Percentiles rank a stretch among this genome's conserved stretches.
Evolutionary conservation across 2,329 filamentous ascomycete genomes (phyloP).

Genomic region (Calonectria leucothoes): DNA sequence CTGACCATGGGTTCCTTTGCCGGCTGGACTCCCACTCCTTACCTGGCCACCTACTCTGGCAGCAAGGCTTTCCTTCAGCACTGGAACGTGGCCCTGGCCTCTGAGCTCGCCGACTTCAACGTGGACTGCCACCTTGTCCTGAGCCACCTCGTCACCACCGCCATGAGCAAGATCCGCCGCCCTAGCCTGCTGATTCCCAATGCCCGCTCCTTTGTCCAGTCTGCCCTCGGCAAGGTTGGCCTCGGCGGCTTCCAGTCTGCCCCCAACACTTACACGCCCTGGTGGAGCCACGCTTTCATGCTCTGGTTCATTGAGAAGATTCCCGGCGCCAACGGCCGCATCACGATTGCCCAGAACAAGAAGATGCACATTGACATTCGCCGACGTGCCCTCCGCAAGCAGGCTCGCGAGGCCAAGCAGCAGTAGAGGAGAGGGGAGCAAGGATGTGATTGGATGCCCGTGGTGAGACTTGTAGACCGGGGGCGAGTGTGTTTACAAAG

Average conservation of each 20-base stretch:
- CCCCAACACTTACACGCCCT: conserved; percentile 88
- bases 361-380: conserved; percentile 87
- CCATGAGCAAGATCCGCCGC: conserved; percentile 95
- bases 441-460: neutral
- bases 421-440: conserved; percentile 40
- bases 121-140: conserved; percentile 93
- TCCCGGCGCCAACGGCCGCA: conserved; percentile 59
- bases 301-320: conserved; percentile 81
- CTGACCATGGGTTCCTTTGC: conserved; percentile 98
- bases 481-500: neutral
- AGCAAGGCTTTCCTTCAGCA: conserved; percentile 98
- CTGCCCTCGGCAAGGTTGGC: conserved; percentile 84
- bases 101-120: conserved; percentile 83
- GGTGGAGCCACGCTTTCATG: conserved; percentile 91
- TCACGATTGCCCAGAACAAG: conserved; percentile 63
- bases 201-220: conserved; percentile 83
- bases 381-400: conserved; percentile 84
- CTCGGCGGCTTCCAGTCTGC: conserved; percentile 82
- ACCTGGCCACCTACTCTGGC: conserved; percentile 95
- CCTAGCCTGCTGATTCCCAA: conserved; percentile 82
- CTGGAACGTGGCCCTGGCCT: conserved; percentile 88
- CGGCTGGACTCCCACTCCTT: conserved; percentile 90
- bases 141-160: conserved; percentile 92
- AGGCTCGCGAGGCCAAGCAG: conserved; percentile 84
- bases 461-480: neutral